These are phyloP conservation scores for Fistulifera pelliculosa DNA, from an alignment of 108 stramenopile genomes.

Conservation along the genomic window DNA sequence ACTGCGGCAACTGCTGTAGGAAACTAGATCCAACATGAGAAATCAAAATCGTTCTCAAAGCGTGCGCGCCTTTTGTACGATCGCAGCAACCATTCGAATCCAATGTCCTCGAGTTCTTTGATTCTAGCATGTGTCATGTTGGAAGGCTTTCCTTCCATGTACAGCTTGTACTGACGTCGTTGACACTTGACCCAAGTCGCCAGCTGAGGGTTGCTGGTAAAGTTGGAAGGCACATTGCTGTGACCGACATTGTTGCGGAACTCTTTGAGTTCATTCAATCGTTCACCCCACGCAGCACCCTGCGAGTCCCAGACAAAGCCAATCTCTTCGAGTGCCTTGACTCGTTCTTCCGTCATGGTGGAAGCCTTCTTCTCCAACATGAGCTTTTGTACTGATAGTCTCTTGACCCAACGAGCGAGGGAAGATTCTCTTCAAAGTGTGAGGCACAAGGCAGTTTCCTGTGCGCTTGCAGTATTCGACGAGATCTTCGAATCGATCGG, in stretches of 20 bases:
- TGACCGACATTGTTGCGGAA: constrained; percentile 13
- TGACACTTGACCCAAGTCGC: constrained; percentile 46
- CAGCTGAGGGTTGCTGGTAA: constrained; percentile 23
- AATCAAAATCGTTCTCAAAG: neutral
- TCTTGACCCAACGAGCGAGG: constrained; percentile 42
- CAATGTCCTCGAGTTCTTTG: constrained; percentile 24
- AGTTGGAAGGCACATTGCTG: constrained; percentile 33
- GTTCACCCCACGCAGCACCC: constrained; percentile 14
- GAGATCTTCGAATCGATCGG: constrained; percentile 9
- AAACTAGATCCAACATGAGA: no score
- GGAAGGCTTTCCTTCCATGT: constrained; percentile 25
- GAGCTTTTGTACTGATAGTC: constrained; percentile 42
- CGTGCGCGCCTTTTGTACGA: constrained; percentile 3
- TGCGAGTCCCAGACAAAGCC: constrained; percentile 44
- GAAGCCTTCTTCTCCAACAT: constrained; percentile 24
- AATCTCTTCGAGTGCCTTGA: constrained; percentile 25
- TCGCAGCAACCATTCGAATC: constrained; percentile 42
- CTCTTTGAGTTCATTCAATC: constrained; percentile 13
- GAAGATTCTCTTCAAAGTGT: constrained; percentile 19
- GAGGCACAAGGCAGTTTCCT: constrained; percentile 10
- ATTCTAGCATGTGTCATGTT: constrained; percentile 39
- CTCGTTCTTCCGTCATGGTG: constrained; percentile 38
- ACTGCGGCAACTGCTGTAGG: no score
- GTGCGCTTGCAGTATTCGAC: constrained; percentile 1
- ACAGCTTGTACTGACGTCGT: constrained; percentile 39